Percentiles rank a stretch among this genome's conserved stretches.
These are phyloP conservation scores for Knoxdaviesia capensis DNA, from an alignment of 2,329 filamentous ascomycete genomes.

Conservation along the genomic window DNA sequence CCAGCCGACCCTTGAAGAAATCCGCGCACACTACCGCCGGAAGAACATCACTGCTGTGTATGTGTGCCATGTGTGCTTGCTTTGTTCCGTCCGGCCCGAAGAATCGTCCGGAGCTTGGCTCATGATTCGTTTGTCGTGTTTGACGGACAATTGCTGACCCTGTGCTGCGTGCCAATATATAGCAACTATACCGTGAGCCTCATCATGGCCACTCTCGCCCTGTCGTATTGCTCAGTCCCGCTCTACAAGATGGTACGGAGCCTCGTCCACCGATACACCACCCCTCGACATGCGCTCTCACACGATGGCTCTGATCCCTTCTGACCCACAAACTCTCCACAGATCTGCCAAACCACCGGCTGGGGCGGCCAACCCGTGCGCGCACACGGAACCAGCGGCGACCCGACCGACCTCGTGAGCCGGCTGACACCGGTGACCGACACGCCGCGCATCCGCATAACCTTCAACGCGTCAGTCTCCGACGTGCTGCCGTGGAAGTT, in stretches of 20 bases:
- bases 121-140: conserved; percentile 1
- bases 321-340: conserved; percentile 4
- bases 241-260: conserved; percentile 62
- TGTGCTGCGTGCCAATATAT: neutral
- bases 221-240: conserved; percentile 69
- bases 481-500: conserved; percentile 97
- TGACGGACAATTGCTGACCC: conserved; percentile 6
- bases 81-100: neutral
- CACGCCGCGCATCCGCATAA: conserved; percentile 76
- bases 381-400: conserved; percentile 37
- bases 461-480: conserved; percentile 88
- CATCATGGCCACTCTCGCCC: conserved; percentile 58
- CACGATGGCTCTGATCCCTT: neutral
- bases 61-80: conserved; percentile 1
- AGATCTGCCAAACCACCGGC: conserved; percentile 72
- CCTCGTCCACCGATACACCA: neutral
- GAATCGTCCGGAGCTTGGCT: neutral
- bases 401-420: conserved; percentile 44
- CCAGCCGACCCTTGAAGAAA: conserved; percentile 34
- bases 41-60: conserved; percentile 44
- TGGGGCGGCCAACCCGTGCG: conserved; percentile 89
- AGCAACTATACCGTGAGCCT: conserved; percentile 60
- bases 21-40: conserved; percentile 41
- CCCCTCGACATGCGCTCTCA: neutral
- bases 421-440: conserved; percentile 64